A percentile compares a stretch with the other conserved stretches of the same genome.
These are phyloP conservation scores for Pulveroboletus ravenelii DNA, from an alignment of 768 basidiomycete species.

Conservation along the genomic window DNA sequence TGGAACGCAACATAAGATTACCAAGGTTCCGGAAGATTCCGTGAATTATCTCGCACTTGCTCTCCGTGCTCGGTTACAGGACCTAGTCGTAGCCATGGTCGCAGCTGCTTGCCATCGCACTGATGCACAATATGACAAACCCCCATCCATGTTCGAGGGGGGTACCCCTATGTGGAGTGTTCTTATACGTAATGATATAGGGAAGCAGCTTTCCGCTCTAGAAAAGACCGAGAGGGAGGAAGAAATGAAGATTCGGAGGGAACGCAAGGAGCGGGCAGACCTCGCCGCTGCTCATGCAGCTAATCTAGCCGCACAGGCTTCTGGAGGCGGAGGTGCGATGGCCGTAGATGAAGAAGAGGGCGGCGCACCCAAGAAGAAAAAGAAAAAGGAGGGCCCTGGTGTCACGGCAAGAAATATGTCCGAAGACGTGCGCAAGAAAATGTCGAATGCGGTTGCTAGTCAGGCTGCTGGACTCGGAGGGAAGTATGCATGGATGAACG, in stretches of 20 bases:
- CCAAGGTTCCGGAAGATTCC: constrained; percentile 62
- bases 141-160: constrained; percentile 61
- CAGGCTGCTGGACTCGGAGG: constrained; percentile 83
- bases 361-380: constrained; percentile 67
- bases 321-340: constrained; percentile 29
- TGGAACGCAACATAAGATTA: constrained; percentile 64
- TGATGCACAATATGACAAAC: constrained; percentile 64
- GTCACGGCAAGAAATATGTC: constrained; percentile 87
- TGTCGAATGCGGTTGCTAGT: constrained; percentile 85
- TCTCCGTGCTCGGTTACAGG: constrained; percentile 68
- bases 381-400: constrained; percentile 79
- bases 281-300: constrained; percentile 67
- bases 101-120: constrained; percentile 63
- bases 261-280: constrained; percentile 74
- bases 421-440: constrained; percentile 86
- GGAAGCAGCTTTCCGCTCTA: constrained; percentile 68
- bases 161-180: constrained; percentile 80
- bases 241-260: constrained; percentile 66
- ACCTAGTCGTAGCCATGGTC: constrained; percentile 64
- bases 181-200: constrained; percentile 70
- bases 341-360: constrained; percentile 45
- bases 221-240: constrained; percentile 83
- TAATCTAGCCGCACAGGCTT: constrained; percentile 54
- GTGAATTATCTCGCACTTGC: constrained; percentile 78
- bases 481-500: constrained; percentile 87